These are phyloP conservation scores for Cladophialophora psammophila DNA, from an alignment of 2,329 filamentous ascomycete species.

Conservation along the genomic window DNA sequence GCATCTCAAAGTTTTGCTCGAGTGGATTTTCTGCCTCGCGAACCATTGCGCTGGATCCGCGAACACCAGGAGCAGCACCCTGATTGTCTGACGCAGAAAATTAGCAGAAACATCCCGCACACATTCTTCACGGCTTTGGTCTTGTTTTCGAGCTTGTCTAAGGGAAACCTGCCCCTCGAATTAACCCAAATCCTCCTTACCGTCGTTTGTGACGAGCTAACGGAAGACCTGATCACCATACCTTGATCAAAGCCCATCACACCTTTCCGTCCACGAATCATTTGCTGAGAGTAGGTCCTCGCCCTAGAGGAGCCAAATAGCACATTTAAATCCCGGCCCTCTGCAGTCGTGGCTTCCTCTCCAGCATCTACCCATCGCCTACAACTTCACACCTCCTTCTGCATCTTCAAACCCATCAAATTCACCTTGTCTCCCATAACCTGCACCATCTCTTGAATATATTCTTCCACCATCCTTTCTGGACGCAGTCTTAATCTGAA, in stretches of 20 bases:
- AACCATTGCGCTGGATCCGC: background rate
- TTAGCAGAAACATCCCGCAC: background rate
- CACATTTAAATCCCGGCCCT: background rate
- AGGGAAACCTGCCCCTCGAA: background rate
- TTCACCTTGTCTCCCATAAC: background rate
- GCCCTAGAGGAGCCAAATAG: background rate
- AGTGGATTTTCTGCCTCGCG: background rate
- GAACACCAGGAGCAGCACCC: background rate
- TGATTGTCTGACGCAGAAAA: conserved; percentile 3
- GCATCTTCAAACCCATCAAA: background rate
- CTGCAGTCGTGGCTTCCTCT: background rate
- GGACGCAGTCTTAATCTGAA: background rate
- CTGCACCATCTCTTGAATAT: background rate
- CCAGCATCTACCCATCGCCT: background rate
- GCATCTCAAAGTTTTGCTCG: background rate
- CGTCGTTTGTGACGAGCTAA: background rate
- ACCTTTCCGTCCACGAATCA: background rate
- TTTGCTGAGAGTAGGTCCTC: background rate
- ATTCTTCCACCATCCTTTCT: conserved; percentile 4
- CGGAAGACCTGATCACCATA: background rate
- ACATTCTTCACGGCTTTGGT: background rate
- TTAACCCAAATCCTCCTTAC: background rate
- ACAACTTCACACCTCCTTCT: background rate
- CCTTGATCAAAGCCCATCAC: background rate
- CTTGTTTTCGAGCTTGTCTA: background rate